Evolutionary conservation across 2,329 filamentous ascomycete species (phyloP).

Genomic region (Curvularia hawaiiensis): DNA sequence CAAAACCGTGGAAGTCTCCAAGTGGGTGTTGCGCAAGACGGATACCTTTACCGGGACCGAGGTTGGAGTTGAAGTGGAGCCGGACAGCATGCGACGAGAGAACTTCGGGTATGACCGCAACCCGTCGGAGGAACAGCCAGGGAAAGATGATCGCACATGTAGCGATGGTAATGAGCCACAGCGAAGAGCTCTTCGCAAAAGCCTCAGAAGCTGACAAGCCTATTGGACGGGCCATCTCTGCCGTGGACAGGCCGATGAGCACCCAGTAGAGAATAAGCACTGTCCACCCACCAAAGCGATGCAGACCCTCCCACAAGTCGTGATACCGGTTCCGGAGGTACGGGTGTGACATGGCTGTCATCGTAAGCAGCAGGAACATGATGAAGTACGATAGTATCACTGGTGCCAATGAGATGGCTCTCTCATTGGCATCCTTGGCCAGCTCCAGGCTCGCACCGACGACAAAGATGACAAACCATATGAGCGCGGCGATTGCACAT

Average conservation of each 20-base stretch:
- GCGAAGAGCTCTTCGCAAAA: conserved; percentile 40
- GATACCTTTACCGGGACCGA: conserved; percentile 40
- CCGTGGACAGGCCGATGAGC: conserved; percentile 34
- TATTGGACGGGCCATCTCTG: conserved; percentile 26
- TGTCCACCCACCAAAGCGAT: conserved; percentile 48
- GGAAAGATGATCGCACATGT: conserved; percentile 73
- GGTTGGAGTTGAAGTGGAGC: conserved; percentile 58
- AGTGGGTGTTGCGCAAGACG: conserved; percentile 42
- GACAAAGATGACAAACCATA: conserved; percentile 54
- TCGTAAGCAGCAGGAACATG: conserved; percentile 35
- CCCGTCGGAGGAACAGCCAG: conserved; percentile 74
- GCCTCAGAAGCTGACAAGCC: conserved; percentile 24
- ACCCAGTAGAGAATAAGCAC: conserved; percentile 45
- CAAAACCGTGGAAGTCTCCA: conserved; percentile 48
- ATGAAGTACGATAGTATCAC: conserved; percentile 41
- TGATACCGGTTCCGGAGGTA: conserved; percentile 39
- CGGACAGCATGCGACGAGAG: conserved; percentile 76
- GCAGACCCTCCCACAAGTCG: conserved; percentile 44
- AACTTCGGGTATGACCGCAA: conserved; percentile 68
- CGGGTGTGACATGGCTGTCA: conserved; percentile 40
- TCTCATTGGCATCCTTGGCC: conserved; percentile 23
- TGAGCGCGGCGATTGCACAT: conserved; percentile 40
- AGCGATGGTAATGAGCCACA: conserved; percentile 73
- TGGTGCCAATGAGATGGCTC: conserved; percentile 27
- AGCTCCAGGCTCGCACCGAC: conserved; percentile 45